Conservation (phyloP, 2,329 filamentous ascomycete genomes). For the Trichoderma semiorbis region DNA sequence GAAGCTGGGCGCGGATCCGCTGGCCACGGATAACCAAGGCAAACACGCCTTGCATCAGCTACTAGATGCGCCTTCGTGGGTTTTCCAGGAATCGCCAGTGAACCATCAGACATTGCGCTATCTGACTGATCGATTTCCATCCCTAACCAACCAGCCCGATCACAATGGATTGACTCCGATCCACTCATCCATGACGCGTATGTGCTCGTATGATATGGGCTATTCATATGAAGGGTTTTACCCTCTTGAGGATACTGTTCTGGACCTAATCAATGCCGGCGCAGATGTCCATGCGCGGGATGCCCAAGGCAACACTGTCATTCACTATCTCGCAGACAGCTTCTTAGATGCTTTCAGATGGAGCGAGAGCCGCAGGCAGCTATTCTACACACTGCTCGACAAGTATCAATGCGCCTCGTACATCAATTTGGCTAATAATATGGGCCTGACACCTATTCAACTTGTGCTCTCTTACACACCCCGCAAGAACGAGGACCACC, state of each 20-base stretch:
- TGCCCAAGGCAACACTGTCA: not conserved
- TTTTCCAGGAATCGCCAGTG: not conserved
- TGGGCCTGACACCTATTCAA: not conserved
- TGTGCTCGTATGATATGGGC: not conserved
- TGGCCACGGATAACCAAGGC: not conserved
- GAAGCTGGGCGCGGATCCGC: not conserved
- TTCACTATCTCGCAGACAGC: not conserved
- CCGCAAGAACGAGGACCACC: not conserved
- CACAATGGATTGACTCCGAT: not conserved
- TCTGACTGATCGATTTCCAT: not conserved
- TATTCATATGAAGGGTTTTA: not conserved
- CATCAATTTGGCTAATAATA: not conserved
- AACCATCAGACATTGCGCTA: not conserved
- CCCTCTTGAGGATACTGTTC: not conserved
- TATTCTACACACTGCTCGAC: not conserved
- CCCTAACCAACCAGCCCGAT: not conserved
- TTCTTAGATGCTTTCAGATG: not conserved
- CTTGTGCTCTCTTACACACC: not conserved
- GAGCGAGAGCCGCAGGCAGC: not conserved
- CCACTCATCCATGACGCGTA: not conserved
- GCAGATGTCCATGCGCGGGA: not conserved
- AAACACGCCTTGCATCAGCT: slow-evolving; percentile 3
- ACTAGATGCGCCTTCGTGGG: not conserved
- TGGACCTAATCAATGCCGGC: not conserved
- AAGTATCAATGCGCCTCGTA: not conserved